These are phyloP conservation scores for Geotrichum aggregatum DNA, from an alignment of 1,139 yeast genomes.

Conservation along the genomic window DNA sequence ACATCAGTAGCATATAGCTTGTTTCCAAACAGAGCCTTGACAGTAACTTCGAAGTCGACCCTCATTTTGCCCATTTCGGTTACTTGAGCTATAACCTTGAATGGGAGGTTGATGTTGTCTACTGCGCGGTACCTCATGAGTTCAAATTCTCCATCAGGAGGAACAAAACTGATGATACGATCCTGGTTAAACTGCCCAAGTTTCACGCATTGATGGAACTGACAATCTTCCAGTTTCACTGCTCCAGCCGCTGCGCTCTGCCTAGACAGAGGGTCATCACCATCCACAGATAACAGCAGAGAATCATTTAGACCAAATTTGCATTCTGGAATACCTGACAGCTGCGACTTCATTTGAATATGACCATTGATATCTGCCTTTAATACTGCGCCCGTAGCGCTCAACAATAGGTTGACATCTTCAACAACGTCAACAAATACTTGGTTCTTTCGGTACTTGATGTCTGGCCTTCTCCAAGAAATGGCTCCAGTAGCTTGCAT, in stretches of 20 bases:
- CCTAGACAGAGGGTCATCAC: conserved; percentile 30
- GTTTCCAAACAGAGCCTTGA: conserved; percentile 60
- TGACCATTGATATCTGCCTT: conserved; percentile 75
- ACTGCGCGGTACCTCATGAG: conserved; percentile 68
- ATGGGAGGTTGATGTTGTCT: conserved; percentile 65
- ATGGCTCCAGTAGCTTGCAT: conserved; percentile 44
- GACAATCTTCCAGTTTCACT: conserved; percentile 71
- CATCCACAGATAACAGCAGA: conserved; percentile 30
- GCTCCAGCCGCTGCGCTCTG: conserved; percentile 45
- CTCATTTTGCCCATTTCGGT: conserved; percentile 49
- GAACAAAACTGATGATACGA: conserved; percentile 66
- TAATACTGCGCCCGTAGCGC: conserved; percentile 48
- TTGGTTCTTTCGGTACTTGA: conserved; percentile 79
- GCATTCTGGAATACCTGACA: conserved; percentile 76
- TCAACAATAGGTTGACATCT: conserved; percentile 62
- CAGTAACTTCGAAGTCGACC: conserved; percentile 54
- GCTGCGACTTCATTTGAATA: conserved; percentile 64
- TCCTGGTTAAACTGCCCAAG: conserved; percentile 64
- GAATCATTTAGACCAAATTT: conserved; percentile 59
- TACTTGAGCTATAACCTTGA: conserved; percentile 60
- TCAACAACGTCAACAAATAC: conserved; percentile 75
- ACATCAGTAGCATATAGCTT: conserved; percentile 67
- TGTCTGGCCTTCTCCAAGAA: conserved; percentile 70
- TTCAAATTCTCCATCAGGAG: conserved; percentile 92
- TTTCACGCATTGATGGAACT: conserved; percentile 84